These are phyloP conservation scores for Cairneyella variabilis DNA, from an alignment of 495 filamentous ascomycete genomes.

Conservation along the genomic window DNA sequence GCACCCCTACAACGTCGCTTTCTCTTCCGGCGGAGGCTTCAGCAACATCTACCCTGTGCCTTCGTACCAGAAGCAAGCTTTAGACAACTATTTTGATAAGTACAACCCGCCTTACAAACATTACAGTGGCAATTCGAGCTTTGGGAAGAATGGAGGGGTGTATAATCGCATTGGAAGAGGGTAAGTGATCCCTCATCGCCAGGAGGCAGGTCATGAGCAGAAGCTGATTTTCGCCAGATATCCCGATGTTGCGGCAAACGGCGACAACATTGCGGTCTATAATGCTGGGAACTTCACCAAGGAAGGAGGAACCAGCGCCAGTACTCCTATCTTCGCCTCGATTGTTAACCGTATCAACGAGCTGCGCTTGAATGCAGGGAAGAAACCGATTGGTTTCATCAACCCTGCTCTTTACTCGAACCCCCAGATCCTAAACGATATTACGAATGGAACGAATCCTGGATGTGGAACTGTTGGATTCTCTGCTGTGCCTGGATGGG, in stretches of 20 bases:
- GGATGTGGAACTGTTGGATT: constrained; percentile 51
- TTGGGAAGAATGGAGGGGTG: constrained; percentile 48
- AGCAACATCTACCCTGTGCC: constrained; percentile 61
- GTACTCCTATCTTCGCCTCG: constrained; percentile 34
- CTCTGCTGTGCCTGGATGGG: constrained; percentile 53
- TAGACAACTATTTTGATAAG: constrained; percentile 46
- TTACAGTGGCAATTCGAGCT: constrained; percentile 52
- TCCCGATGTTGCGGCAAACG: constrained; percentile 62
- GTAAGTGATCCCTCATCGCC: not conserved
- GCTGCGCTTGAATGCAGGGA: constrained; percentile 50
- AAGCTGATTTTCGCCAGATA: constrained; percentile 45
- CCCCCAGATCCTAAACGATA: constrained; percentile 44
- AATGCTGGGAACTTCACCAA: constrained; percentile 35
- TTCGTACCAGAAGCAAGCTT: constrained; percentile 49
- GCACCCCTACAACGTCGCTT: constrained; percentile 17
- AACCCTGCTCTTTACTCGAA: constrained; percentile 57
- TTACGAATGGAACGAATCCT: constrained; percentile 42
- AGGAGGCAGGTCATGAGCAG: not conserved
- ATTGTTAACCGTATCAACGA: constrained; percentile 61
- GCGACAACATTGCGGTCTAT: constrained; percentile 51
- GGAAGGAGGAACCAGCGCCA: constrained; percentile 48
- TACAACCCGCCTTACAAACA: constrained; percentile 32
- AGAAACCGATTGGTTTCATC: constrained; percentile 56
- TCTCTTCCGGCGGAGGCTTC: constrained; percentile 59
- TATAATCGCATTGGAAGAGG: constrained; percentile 30